Evolutionary conservation across 305 asterid species (phyloP).

Genomic region (Fraxinus ornus): DNA sequence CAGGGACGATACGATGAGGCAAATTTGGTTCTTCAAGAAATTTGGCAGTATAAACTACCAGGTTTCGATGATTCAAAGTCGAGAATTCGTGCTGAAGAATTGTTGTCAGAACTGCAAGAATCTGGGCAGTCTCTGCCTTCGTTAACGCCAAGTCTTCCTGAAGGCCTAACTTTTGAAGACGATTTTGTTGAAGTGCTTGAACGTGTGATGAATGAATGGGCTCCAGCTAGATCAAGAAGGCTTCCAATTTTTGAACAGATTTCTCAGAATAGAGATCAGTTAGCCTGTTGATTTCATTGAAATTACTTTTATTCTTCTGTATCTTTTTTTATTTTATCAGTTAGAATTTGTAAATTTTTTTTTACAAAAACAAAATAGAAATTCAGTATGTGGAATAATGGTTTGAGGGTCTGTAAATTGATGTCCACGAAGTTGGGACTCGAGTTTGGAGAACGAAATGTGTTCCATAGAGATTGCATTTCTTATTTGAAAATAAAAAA

Average conservation of each 20-base stretch:
- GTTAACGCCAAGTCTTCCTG: not conserved
- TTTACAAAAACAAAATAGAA: not conserved
- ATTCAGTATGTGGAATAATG: not conserved
- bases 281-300: conserved; percentile 30
- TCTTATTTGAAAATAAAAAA: not conserved
- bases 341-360: not conserved
- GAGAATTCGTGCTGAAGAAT: conserved; percentile 28
- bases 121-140: conserved; percentile 20
- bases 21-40: conserved; percentile 30
- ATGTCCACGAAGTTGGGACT: not conserved
- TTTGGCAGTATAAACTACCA: conserved; percentile 26
- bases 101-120: conserved; percentile 28
- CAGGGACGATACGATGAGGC: conserved; percentile 42
- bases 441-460: not conserved
- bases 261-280: conserved; percentile 36
- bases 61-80: conserved; percentile 36
- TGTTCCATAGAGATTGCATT: not conserved
- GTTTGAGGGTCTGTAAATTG: not conserved
- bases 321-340: not conserved
- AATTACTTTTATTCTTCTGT: not conserved
- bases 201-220: conserved; percentile 32
- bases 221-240: conserved; percentile 41
- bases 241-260: conserved; percentile 51
- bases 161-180: conserved; percentile 15
- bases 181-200: conserved; percentile 35